Base-by-base conservation (phyloP, 73 alveolate genomes). In the Durusdinium trenchii region DNA sequence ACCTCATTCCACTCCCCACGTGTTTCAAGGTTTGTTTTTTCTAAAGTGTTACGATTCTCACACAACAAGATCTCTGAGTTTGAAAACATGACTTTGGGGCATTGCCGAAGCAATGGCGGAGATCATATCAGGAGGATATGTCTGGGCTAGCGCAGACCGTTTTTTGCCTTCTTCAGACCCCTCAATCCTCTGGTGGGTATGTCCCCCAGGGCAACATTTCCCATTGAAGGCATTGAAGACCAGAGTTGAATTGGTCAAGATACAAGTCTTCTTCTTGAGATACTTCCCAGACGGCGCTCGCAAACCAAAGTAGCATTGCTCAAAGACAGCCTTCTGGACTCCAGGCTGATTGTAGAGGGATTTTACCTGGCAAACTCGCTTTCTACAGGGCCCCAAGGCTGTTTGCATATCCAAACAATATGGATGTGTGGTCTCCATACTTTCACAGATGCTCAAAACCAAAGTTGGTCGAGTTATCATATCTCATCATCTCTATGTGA, bases 251-350 rank as follows among this genome's bases (percentile, higher is more conserved):
- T 81, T 81, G 10, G 91, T 81, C 67, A 81, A 2, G 26, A 81
- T n/a, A 6, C 28, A 10, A 20, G 69, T 81, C 35, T 6, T 23
- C 47, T 81, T 81, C 91, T 45, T 81, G 3, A 67, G 67, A 3
- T 26, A 45, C 26, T 47, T 28, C 26, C 47, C 67, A 30, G 9
- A 62, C 4, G 45, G 28, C 10, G 48, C 4, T 3, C 43, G 67
- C 28, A 81, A 32, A 12, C 91, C 91, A 4, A 81, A 6, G 67
- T 38, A 30, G 91, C 91, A 81, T 81, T 81, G 91, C 67, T 81
- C 91, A 48, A 81, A 81, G 35, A 28, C 91, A 81, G 91, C 69
- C 14, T 1, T n/a, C 47, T 12, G 46, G 48, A 81, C 91, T 3
- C 67, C 67, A 16, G 45, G 69, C 6, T 46, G 69, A 28, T n/a